A percentile compares a stretch with the other conserved stretches of the same genome.
Conservation (phyloP, 768 basidiomycete species). For the Lactarius quietus region DNA sequence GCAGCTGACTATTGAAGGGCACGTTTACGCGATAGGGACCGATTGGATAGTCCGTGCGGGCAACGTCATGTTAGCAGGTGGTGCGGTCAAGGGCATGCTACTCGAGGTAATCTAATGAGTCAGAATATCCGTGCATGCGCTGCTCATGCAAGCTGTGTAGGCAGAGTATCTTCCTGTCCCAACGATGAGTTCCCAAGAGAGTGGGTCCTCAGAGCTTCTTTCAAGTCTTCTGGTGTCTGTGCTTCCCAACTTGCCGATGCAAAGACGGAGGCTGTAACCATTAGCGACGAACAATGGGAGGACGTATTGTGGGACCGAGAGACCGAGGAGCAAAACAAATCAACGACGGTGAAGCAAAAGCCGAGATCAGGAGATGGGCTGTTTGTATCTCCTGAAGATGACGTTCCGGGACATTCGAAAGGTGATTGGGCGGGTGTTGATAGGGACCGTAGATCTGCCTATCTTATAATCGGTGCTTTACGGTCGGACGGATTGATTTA, state of each 20-base stretch:
- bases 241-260: slow-evolving; percentile 71
- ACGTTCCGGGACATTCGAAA: slow-evolving; percentile 43
- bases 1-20: slow-evolving; percentile 70
- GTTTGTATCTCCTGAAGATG: slow-evolving; percentile 60
- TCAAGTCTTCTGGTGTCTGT: slow-evolving; percentile 73
- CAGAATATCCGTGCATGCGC: not conserved
- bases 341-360: slow-evolving; percentile 22
- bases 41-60: slow-evolving; percentile 82
- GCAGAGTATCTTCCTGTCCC: slow-evolving; percentile 82
- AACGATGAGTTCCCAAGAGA: slow-evolving; percentile 56
- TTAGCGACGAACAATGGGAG: slow-evolving; percentile 76
- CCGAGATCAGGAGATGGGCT: slow-evolving; percentile 45
- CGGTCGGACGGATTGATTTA: slow-evolving; percentile 66
- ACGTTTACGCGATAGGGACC: slow-evolving; percentile 69
- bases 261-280: slow-evolving; percentile 72
- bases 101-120: slow-evolving; percentile 55
- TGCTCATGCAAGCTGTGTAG: slow-evolving; percentile 35
- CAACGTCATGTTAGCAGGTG: slow-evolving; percentile 72
- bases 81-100: slow-evolving; percentile 78
- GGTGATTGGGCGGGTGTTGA: slow-evolving; percentile 79
- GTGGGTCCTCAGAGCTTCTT: slow-evolving; percentile 66
- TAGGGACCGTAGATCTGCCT: slow-evolving; percentile 75
- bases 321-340: slow-evolving; percentile 43
- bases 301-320: slow-evolving; percentile 76
- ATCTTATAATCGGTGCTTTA: slow-evolving; percentile 72